Base-by-base conservation (phyloP, 2,329 filamentous ascomycete genomes). In the Aspergillus pseudotamarii region DNA sequence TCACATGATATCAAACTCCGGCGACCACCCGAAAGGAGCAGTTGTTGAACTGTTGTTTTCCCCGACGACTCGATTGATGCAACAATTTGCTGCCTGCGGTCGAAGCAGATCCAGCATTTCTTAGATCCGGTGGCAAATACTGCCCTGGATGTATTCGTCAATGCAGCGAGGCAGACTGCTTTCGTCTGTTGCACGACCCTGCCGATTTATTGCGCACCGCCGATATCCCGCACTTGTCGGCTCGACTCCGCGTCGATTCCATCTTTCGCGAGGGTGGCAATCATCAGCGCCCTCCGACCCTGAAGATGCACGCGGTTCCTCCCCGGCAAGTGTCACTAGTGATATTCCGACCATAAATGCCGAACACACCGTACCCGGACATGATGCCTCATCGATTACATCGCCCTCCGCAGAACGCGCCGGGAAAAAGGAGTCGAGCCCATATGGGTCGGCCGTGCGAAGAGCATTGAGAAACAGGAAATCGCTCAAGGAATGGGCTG, bases 381-480 rank as follows among this genome's bases (percentile, higher is more conserved):
- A 69, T 55, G 66, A 60, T 36, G 28, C 68, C 16, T 58, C 63
- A 6, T 28, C 67, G 1, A 34, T 56, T n/a, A 53, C 67, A 3
- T 48, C 64, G 32, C 36, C 70, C 23, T 32, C 67, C 3, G 11
- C 62, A 53, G 66, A 69, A 19, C 70, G 65, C 41, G 34, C 69
- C 1, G 67, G 55, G 43, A 71, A 69, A 38, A 72, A 71, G 19
- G 70, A 71, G 11, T 60, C 70, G 16, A 70, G 70, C 28, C 76
- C 76, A 6, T 80, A 80, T 66, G 78, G 78, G 1, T 80, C 78
- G 48, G 77, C 74, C 8, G 61, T 78, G 45, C 77, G 78, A 36
- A 73, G 78, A 57, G 74, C 76, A 14, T 73, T 77, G 71, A 75
- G 77, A 55, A 79, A 78, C 56, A 71, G 68, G 54, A 75, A 71